Evolutionary conservation across 352 stramenopile species (phyloP).

Genomic region (Saprolegnia diclina): DNA sequence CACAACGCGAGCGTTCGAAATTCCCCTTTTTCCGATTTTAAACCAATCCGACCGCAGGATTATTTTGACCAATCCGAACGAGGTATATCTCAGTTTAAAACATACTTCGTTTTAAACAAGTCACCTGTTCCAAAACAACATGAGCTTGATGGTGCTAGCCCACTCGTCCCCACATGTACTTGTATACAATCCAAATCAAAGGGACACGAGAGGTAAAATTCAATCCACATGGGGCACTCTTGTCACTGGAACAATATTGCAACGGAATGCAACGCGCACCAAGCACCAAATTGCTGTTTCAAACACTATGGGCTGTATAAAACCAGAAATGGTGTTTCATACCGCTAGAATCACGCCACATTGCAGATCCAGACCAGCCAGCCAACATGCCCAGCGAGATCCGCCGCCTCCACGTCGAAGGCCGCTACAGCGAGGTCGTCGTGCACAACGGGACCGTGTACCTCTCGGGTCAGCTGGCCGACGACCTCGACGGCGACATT

Average conservation of each 20-base stretch:
- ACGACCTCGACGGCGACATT: conserved; percentile 22
- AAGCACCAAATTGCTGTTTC: too few species aligned
- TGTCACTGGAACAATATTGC: too few species aligned
- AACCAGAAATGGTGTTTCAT: too few species aligned
- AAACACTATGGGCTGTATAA: too few species aligned
- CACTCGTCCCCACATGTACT: too few species aligned
- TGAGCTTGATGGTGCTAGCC: too few species aligned
- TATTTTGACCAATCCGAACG: not conserved
- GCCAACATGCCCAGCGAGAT: conserved; percentile 3
- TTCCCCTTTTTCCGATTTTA: not conserved
- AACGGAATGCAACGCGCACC: too few species aligned
- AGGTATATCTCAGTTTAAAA: conserved; percentile 4
- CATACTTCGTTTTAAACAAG: not conserved
- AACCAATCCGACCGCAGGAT: not conserved
- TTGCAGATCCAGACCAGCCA: too few species aligned
- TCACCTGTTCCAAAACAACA: not conserved
- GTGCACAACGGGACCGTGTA: conserved; percentile 26
- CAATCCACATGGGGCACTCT: too few species aligned
- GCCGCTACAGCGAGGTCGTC: conserved; percentile 20
- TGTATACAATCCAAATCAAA: too few species aligned
- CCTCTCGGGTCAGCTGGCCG: conserved; percentile 25
- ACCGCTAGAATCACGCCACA: too few species aligned
- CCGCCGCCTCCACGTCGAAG: conserved; percentile 18
- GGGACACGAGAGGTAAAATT: too few species aligned
- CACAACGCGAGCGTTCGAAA: not conserved